These are phyloP conservation scores for Boletellus dicymbophilus DNA, from an alignment of 1,284 basidiomycete species.

Conservation along the genomic window DNA sequence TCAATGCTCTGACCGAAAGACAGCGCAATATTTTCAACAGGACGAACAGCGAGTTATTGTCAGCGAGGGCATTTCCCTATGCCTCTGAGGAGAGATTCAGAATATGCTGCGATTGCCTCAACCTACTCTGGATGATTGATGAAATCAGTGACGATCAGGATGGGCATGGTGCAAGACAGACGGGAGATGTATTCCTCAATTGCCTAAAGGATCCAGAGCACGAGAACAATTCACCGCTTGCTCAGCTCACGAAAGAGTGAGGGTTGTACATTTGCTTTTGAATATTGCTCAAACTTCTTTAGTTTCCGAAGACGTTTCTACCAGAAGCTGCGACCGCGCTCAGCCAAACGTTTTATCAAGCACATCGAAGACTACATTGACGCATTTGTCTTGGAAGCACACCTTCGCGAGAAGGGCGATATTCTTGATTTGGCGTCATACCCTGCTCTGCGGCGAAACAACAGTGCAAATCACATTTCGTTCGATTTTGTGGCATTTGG, in stretches of 20 bases:
- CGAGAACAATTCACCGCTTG: constrained; percentile 54
- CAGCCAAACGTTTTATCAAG: constrained; percentile 49
- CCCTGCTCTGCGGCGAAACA: constrained; percentile 60
- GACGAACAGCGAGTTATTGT: constrained; percentile 62
- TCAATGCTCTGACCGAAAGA: constrained; percentile 57
- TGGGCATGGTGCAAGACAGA: constrained; percentile 53
- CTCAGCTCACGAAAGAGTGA: constrained; percentile 63
- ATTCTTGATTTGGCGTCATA: constrained; percentile 56
- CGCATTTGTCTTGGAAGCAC: constrained; percentile 58
- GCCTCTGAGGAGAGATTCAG: constrained; percentile 59
- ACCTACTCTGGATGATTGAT: constrained; percentile 68
- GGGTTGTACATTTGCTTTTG: constrained; percentile 20
- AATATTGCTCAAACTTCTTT: not conserved
- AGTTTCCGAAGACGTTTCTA: constrained; percentile 56
- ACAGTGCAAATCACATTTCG: constrained; percentile 65
- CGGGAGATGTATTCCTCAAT: constrained; percentile 54
- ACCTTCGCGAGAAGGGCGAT: constrained; percentile 54
- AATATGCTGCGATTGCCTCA: constrained; percentile 65
- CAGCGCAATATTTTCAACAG: constrained; percentile 63
- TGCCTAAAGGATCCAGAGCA: constrained; percentile 53
- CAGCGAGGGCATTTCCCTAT: constrained; percentile 63
- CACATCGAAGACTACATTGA: constrained; percentile 59
- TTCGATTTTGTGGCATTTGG: constrained; percentile 64
- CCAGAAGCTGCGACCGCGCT: constrained; percentile 45
- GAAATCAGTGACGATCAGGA: constrained; percentile 71